phyloP scores from a whole-genome alignment of 2,329 filamentous ascomycete genomes.

The Eurotiales sp. region DNA sequence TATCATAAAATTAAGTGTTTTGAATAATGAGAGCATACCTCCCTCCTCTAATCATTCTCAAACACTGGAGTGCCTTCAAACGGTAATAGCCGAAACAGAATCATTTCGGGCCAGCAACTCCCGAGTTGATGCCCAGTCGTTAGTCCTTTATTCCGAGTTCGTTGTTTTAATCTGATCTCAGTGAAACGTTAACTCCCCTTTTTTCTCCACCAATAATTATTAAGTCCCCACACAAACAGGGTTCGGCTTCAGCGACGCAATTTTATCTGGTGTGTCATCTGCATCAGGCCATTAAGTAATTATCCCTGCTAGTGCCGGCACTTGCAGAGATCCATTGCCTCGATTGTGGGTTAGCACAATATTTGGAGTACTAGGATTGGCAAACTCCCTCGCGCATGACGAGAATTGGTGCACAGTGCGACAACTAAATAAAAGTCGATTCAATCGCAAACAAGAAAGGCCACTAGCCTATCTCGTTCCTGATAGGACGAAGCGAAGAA shows the following conservation, averaged over 20 bases:
- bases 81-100: not conserved
- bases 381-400: too few species aligned
- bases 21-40: not conserved
- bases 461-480: too few species aligned
- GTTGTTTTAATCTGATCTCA: not conserved
- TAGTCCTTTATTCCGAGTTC: not conserved
- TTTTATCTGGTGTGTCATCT: not conserved
- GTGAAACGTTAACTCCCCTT: not conserved
- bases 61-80: not conserved
- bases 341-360: not conserved
- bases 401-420: not conserved
- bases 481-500: too few species aligned
- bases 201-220: slow-evolving; percentile 3
- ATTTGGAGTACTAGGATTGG: not conserved
- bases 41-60: not conserved
- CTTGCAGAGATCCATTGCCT: not conserved
- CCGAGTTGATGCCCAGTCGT: not conserved
- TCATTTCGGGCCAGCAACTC: not conserved
- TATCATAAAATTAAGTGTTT: too few species aligned
- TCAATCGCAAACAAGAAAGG: too few species aligned
- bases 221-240: not conserved
- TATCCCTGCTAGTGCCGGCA: not conserved
- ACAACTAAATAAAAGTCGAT: not conserved
- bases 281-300: not conserved
- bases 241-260: not conserved